Base-by-base conservation (phyloP, 1,284 basidiomycete species). In the Peniophora sp. region DNA sequence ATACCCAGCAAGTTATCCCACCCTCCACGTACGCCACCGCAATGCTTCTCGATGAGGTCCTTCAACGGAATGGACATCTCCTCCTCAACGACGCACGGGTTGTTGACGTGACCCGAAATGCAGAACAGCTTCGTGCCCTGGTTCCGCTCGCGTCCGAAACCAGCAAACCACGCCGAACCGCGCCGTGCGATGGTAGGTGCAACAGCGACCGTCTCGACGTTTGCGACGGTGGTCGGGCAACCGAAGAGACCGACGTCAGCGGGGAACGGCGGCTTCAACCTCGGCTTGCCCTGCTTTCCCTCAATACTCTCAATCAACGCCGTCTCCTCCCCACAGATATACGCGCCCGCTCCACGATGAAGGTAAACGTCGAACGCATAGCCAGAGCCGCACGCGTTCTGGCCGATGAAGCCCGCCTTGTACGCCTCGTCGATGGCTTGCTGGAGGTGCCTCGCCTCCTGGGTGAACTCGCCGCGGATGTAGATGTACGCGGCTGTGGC, bases 221-320 rank as follows among this genome's bases (percentile, higher is more conserved):
- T 98, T 50, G 96, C 95, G 46, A 99, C 96, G 9, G 97, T 98
- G 2, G 92, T 91, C 1, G 95, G 95, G 70, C 93, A 97, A 9
- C 95, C 95, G 63, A 98, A 99, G 43, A 97, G 75, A 53, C 95
- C 95, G 47, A 98, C 95, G 59, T 98, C 95, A 55, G 96, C 96
- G 14, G 96, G 96, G 85, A 98, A 99, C 44, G 96, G 97, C n/a
- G 96, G 96, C 78, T 99, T 99, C 61, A 99, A 77, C 58, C 96
- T 81, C 2, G 96, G 96, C 70, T 98, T 98, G 44, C 96, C 96
- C 72, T 98, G 96, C 71, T 98, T 99, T 39, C 96, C 88, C 72
- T 99, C 97, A 53, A 99, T 70, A 57, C 87, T 92, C 75, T 99
- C 95, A 65, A 99, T 98, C 27, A 98, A 77, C 1, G 96, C 96